These are phyloP conservation scores for Fusarium albosuccineum DNA, from an alignment of 2,329 filamentous ascomycete genomes.

Conservation along the genomic window DNA sequence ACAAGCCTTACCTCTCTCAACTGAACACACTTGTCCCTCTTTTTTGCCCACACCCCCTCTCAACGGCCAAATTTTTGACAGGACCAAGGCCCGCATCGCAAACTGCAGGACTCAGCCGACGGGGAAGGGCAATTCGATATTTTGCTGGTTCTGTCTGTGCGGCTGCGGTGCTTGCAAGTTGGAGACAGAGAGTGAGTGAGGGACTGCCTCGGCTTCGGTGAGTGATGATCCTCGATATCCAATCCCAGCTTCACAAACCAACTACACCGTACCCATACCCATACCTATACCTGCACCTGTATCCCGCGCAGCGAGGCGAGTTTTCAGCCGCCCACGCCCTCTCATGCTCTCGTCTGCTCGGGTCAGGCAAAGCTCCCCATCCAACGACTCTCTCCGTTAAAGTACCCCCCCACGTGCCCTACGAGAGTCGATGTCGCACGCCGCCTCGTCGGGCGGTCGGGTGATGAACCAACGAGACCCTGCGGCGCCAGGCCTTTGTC, in stretches of 20 bases:
- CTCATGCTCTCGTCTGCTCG: constrained; percentile 23
- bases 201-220: constrained; percentile 38
- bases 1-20: constrained; percentile 26
- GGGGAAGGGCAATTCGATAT: constrained; percentile 7
- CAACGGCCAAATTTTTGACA: constrained; percentile 11
- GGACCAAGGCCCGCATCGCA: constrained; percentile 9
- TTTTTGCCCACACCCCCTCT: constrained; percentile 4
- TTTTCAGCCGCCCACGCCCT: constrained; percentile 14
- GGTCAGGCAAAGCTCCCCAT: constrained; percentile 14
- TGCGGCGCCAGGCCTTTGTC: constrained; percentile 35
- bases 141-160: constrained; percentile 22
- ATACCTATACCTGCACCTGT: constrained; percentile 23
- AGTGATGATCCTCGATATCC: constrained; percentile 30
- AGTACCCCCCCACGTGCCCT: constrained; percentile 44
- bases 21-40: too few species aligned
- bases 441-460: constrained; percentile 33
- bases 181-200: constrained; percentile 14
- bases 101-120: constrained; percentile 11
- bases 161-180: constrained; percentile 15
- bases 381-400: constrained; percentile 18
- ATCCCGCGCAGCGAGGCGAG: constrained; percentile 21
- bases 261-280: constrained; percentile 23
- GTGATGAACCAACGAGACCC: constrained; percentile 38
- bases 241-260: constrained; percentile 28
- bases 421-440: constrained; percentile 38